Base-by-base conservation (phyloP, 139 green algal species). In the Yamagishiella unicocca region DNA sequence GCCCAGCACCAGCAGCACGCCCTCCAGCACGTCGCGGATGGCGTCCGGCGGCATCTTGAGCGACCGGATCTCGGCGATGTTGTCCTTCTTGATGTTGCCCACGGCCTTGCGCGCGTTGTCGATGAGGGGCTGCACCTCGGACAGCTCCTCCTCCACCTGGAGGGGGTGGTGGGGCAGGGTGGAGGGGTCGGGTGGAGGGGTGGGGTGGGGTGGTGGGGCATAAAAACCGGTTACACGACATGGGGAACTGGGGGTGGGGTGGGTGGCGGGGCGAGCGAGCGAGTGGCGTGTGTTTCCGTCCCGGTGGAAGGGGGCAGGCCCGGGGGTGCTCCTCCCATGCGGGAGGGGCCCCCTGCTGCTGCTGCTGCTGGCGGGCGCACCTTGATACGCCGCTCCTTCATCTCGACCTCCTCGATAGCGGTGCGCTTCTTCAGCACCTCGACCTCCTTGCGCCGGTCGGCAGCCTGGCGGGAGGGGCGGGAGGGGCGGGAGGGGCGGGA, bases 41-140 rank as follows among this genome's bases (percentile, higher is more conserved):
- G 90, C 92, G 46, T 94, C 90, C 0, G 91, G 87, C 24, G 91
- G 94, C 90, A 95, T 94, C 90, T 97, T 97, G 29, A 97, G 85
- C n/a, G 90, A 95, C 27, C 93, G 79, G 84, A 98, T 96, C 91
- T 98, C 96, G 62, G 94, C 95, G 45, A 98, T 92, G 92, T 97
- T 93, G 86, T 98, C 95, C 74, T 92, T 93, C 85, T 96, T 96
- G 82, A 98, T 97, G 27, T 93, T 75, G 35, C 95, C 95, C n/a
- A 98, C 95, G 6, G 95, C 95, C 70, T 90, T 89, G 21, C 93
- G 87, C 1, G 95, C 95, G 25, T 90, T 83, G 70, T 98, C 96
- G 53, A 98, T 93, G 53, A 97, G 85, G 5, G 96, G 96, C 90
- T 96, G 93, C 45, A 97, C 93, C 40, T 92, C 92, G 0, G 74